These are phyloP conservation scores for Rhytidhysteron rufulum DNA, from an alignment of 2,329 filamentous ascomycete species.

Conservation along the genomic window DNA sequence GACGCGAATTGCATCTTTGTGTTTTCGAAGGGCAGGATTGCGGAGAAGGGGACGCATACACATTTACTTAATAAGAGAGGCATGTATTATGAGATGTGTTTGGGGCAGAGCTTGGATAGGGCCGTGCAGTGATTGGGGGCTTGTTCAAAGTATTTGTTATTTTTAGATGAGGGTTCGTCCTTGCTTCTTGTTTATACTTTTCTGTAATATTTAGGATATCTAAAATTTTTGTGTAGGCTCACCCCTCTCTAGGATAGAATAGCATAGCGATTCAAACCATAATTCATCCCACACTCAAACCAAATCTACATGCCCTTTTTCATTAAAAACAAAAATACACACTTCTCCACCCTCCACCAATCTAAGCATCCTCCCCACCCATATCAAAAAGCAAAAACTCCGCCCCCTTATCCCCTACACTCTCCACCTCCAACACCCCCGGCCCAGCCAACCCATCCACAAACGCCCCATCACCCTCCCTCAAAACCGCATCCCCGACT, in stretches of 20 bases:
- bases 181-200: no score
- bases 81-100: slow-evolving; percentile 43
- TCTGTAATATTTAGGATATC: no score
- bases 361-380: slow-evolving; percentile 26
- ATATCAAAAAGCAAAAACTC: slow-evolving; percentile 51
- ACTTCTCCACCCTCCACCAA: no score
- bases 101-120: slow-evolving; percentile 40
- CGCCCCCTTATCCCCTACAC: slow-evolving; percentile 42
- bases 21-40: slow-evolving; percentile 28
- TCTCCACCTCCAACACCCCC: slow-evolving; percentile 44
- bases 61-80: slow-evolving; percentile 36
- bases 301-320: no score
- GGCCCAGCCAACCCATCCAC: slow-evolving; percentile 52
- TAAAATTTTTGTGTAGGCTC: no score
- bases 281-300: no score
- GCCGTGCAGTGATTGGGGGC: slow-evolving; percentile 4
- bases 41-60: slow-evolving; percentile 35
- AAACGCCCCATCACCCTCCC: slow-evolving; percentile 79
- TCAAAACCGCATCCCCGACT: slow-evolving; percentile 63
- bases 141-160: no score
- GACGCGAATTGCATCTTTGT: slow-evolving; percentile 34
- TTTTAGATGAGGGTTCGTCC: no score
- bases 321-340: no score
- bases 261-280: no score
- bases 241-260: no score